A percentile compares a stretch with the other conserved stretches of the same genome.
Evolutionary conservation across 1,284 basidiomycete genomes (phyloP).

Genomic region (Apiotrichum porosum): DNA sequence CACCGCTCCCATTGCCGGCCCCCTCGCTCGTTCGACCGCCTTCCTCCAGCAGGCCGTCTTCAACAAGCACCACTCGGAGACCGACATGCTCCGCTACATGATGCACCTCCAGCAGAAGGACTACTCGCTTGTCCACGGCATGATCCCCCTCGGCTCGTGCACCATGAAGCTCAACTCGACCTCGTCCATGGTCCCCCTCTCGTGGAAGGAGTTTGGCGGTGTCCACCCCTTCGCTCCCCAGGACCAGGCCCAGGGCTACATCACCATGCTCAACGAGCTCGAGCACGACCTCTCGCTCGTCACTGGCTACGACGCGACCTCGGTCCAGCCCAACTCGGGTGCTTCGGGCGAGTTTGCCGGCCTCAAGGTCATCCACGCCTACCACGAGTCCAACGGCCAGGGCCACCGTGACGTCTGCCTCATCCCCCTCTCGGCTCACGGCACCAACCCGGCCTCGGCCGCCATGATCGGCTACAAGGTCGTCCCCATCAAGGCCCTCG

Average conservation of each 20-base stretch:
- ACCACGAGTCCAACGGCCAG: slow-evolving; percentile 83
- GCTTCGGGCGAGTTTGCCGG: slow-evolving; percentile 95
- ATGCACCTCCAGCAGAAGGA: slow-evolving; percentile 91
- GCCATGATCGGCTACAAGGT: slow-evolving; percentile 97
- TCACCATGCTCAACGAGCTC: slow-evolving; percentile 80
- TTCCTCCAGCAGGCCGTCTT: slow-evolving; percentile 87
- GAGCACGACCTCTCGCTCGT: slow-evolving; percentile 86
- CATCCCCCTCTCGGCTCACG: slow-evolving; percentile 92
- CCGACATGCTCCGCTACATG: slow-evolving; percentile 95
- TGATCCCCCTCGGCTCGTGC: slow-evolving; percentile 95
- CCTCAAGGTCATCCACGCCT: slow-evolving; percentile 86
- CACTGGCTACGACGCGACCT: slow-evolving; percentile 91
- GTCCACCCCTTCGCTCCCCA: slow-evolving; percentile 90
- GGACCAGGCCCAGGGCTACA: slow-evolving; percentile 87
- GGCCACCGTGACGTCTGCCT: slow-evolving; percentile 84
- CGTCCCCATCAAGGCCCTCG: slow-evolving; percentile 81
- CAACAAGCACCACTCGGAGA: slow-evolving; percentile 93
- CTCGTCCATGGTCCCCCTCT: slow-evolving; percentile 92
- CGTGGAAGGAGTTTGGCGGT: slow-evolving; percentile 82
- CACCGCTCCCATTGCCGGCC: slow-evolving; percentile 50
- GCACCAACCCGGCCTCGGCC: slow-evolving; percentile 92
- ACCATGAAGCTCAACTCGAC: slow-evolving; percentile 98
- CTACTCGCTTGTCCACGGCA: slow-evolving; percentile 87
- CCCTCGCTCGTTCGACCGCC: slow-evolving; percentile 64
- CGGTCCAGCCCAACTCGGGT: slow-evolving; percentile 95